These are phyloP conservation scores for Hibiscus trionum DNA, from an alignment of 345 rosid species.

Conservation along the genomic window DNA sequence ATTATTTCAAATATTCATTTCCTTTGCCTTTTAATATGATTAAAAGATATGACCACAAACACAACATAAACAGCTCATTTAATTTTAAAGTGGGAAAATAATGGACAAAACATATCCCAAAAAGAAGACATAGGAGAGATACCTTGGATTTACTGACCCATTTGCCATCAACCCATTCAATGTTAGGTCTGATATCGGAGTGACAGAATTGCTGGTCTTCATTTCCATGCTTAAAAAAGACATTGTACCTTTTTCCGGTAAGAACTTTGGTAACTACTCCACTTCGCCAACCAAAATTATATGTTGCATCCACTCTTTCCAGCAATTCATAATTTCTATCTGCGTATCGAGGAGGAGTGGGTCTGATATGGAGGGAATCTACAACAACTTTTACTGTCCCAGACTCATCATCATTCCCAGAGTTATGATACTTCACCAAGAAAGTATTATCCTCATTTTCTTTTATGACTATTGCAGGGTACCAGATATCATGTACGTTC, in stretches of 20 bases:
- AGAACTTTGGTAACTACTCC: slow-evolving; percentile 48
- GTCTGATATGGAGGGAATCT: slow-evolving; percentile 33
- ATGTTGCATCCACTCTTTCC: slow-evolving; percentile 44
- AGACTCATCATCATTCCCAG: slow-evolving; percentile 21
- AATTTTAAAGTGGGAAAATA: background rate
- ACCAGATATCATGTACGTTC: slow-evolving; percentile 38
- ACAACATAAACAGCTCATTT: slow-evolving; percentile 1
- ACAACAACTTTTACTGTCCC: slow-evolving; percentile 13
- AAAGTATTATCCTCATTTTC: slow-evolving; percentile 32
- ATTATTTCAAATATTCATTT: background rate
- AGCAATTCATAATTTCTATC: slow-evolving; percentile 36
- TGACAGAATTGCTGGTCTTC: slow-evolving; percentile 26
- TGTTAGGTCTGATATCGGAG: slow-evolving; percentile 45
- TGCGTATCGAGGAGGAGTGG: slow-evolving; percentile 33
- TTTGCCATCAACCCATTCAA: slow-evolving; percentile 46
- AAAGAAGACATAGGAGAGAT: slow-evolving; percentile 1
- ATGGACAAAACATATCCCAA: background rate
- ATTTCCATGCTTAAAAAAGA: slow-evolving; percentile 36
- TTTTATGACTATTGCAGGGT: slow-evolving; percentile 46
- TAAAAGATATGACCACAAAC: background rate
- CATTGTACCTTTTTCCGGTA: slow-evolving; percentile 33
- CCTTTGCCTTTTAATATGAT: background rate
- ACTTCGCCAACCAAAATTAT: slow-evolving; percentile 45
- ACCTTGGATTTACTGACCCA: slow-evolving; percentile 50
- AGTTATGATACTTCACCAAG: slow-evolving; percentile 35